Evolutionary conservation across 306 rosid species (phyloP).

Genomic region (Potentilla sterilis): DNA sequence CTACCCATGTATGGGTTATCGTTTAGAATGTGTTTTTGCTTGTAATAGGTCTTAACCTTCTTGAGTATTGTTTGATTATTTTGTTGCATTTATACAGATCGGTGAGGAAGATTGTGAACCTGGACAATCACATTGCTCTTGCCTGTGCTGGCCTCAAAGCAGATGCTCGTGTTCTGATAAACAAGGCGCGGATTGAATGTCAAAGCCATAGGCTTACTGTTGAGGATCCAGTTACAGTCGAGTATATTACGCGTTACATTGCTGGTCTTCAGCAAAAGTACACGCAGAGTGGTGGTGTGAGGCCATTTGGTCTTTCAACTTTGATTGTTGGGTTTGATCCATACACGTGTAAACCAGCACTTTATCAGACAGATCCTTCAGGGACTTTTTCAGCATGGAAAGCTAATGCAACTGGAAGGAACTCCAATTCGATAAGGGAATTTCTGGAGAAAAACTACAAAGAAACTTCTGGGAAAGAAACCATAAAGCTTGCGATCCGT

Average conservation of each 20-base stretch:
- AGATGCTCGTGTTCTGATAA: slow-evolving; percentile 91
- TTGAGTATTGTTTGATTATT: not conserved
- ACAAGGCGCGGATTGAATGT: slow-evolving; percentile 87
- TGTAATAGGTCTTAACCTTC: not conserved
- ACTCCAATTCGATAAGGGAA: slow-evolving; percentile 89
- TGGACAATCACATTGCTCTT: slow-evolving; percentile 64
- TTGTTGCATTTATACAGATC: slow-evolving; percentile 37
- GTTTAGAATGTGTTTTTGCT: not conserved
- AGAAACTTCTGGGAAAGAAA: slow-evolving; percentile 87
- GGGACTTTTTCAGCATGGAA: slow-evolving; percentile 98
- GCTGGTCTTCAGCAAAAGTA: slow-evolving; percentile 99
- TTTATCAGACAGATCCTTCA: slow-evolving; percentile 96
- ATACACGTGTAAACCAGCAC: slow-evolving; percentile 57
- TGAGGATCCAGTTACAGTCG: slow-evolving; percentile 95
- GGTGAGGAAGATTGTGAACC: slow-evolving; percentile 60
- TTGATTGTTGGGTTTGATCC: slow-evolving; percentile 96
- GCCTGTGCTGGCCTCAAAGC: slow-evolving; percentile 99
- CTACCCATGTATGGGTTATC: not conserved
- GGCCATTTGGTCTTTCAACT: slow-evolving; percentile 97
- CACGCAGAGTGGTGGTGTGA: slow-evolving; percentile 96
- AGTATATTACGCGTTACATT: slow-evolving; percentile 86
- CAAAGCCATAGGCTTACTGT: slow-evolving; percentile 94
- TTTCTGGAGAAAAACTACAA: slow-evolving; percentile 91
- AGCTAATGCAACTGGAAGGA: slow-evolving; percentile 93
- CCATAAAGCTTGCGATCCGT: slow-evolving; percentile 84